Conservation (phyloP, 371 early-diverging fungal species). For the Apophysomyces elegans region DNA sequence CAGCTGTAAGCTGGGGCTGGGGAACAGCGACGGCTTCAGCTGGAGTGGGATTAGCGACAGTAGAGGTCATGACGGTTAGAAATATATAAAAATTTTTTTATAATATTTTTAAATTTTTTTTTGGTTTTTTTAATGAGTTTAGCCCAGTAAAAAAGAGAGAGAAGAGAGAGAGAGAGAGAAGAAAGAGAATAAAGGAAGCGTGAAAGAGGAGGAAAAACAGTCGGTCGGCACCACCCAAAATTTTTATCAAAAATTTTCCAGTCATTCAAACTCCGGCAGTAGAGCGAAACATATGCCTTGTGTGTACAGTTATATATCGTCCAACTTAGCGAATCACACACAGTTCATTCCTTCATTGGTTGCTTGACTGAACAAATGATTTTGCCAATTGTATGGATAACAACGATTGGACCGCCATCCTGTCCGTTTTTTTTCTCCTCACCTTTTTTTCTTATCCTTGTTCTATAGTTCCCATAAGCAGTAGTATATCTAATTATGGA, state of each 20-base stretch:
- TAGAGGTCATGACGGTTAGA: constrained; percentile 54
- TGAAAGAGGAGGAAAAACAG: constrained; percentile 12
- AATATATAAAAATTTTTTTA: constrained; percentile 40
- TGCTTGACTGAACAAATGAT: too few species aligned
- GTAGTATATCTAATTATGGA: too few species aligned
- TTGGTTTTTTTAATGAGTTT: constrained; percentile 30
- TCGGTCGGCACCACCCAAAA: constrained; percentile 1
- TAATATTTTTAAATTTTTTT: constrained; percentile 53
- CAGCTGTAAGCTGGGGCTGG: constrained; percentile 50
- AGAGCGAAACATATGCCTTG: neutral
- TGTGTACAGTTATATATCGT: too few species aligned
- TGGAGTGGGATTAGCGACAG: constrained; percentile 51
- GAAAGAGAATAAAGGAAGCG: constrained; percentile 15
- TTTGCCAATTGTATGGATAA: too few species aligned
- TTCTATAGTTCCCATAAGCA: too few species aligned
- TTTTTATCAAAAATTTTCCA: constrained; percentile 8
- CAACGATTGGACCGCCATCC: too few species aligned
- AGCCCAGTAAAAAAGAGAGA: constrained; percentile 15
- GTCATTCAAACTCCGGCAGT: neutral
- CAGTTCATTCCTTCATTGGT: too few species aligned
- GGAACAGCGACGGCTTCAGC: constrained; percentile 50
- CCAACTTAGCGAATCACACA: too few species aligned
- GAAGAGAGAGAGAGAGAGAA: constrained; percentile 17
- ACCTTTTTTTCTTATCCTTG: too few species aligned
- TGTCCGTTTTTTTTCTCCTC: too few species aligned